Evolutionary conservation across 306 rosid genomes (phyloP), one percentile per base, ranked within the genome.

Genomic region (Citrullus colocynthis): DNA sequence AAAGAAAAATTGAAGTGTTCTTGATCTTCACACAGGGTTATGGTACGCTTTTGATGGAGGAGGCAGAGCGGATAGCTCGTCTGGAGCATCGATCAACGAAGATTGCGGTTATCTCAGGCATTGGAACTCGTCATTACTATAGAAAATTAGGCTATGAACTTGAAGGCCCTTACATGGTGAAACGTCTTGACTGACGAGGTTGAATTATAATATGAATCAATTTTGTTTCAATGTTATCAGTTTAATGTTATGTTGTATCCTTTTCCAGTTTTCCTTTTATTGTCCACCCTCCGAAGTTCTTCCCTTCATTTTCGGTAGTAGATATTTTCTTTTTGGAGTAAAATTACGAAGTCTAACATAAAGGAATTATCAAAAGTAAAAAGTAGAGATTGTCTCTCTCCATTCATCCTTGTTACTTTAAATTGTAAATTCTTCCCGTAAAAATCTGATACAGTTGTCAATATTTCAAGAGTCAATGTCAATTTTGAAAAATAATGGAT

Each of bases 141-240:
- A 83, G 97, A 81, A 95, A 92, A 81, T 64, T 95, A 82, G 97
- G 99, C 1, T 92, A 95, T 74, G 97, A 95, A 79, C 97, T 95
- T 78, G 97, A 95, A 83, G 97, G 99, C 17, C 99, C 99, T 78
- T 95, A 95, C 92, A 92, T 95, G 99, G 93, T 92, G 61, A 95
- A 95, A 90, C 77, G 78, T 75, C 88, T 95, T 20, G 78, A 75
- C 63, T 85, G 77, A 88, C 9, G 54, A 67, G 54, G 11, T 41
- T 42, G 75, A 69, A 61, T 11, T 70, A 64, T 78, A 62, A 54
- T 63, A n/a, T 37, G 62, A 71, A 24, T 57, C 76, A 82, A 44
- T 93, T 88, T 89, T 87, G 89, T 78, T 65, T 75, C 81, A 62
- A 78, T 12, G 39, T 64, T 87, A 52, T 74, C 52, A 42, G 36